Conservation (phyloP, 176 grass and related monocot genomes). For the Bothriochloa decipiens region DNA sequence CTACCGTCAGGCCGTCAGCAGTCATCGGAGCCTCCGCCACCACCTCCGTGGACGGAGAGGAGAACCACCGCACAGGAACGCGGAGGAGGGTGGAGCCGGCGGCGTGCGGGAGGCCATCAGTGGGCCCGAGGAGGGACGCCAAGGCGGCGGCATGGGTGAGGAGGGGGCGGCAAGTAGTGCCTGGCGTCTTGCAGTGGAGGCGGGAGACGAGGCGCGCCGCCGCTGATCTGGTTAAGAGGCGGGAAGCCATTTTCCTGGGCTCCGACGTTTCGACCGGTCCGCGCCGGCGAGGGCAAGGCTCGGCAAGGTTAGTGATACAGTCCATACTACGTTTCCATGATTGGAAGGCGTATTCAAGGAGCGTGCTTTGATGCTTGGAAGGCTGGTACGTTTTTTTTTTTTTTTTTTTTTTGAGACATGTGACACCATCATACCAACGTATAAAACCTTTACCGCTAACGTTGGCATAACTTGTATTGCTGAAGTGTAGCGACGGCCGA, state of each 20-base stretch:
- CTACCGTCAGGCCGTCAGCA: slow-evolving; percentile 71
- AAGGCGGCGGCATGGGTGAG: too few species aligned
- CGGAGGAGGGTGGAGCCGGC: background rate
- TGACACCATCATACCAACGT: too few species aligned
- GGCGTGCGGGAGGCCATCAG: background rate
- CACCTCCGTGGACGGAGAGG: slow-evolving; percentile 45
- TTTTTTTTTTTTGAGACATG: too few species aligned
- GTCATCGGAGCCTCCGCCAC: slow-evolving; percentile 58
- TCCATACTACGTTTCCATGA: background rate
- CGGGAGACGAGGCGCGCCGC: slow-evolving; percentile 42
- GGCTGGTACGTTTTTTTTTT: too few species aligned
- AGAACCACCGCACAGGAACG: slow-evolving; percentile 44
- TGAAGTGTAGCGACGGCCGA: too few species aligned
- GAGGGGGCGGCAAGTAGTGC: background rate
- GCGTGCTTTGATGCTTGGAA: too few species aligned
- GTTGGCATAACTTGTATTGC: too few species aligned
- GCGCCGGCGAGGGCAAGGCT: background rate
- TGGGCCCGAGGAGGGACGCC: too few species aligned
- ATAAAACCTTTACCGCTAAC: too few species aligned
- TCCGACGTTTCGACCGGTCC: background rate
- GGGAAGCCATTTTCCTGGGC: slow-evolving; percentile 47
- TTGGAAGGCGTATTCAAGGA: background rate
- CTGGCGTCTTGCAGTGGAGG: slow-evolving; percentile 15
- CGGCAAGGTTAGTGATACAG: too few species aligned
- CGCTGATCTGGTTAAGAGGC: slow-evolving; percentile 46